These are phyloP conservation scores for Lactifluus volemus DNA, from an alignment of 768 basidiomycete species.

Conservation along the genomic window DNA sequence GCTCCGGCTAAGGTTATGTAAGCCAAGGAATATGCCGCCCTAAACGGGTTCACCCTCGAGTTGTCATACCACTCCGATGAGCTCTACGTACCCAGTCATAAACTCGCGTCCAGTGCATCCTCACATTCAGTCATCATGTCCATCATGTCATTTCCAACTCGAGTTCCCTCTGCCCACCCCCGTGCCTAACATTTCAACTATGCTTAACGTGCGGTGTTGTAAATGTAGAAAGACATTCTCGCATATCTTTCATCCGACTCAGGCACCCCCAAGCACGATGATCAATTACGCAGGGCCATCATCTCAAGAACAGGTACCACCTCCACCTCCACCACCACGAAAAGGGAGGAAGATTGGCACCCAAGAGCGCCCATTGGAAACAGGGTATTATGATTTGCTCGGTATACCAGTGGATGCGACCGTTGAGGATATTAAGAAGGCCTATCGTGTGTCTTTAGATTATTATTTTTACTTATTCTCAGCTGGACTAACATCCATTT, in stretches of 20 bases:
- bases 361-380: slow-evolving; percentile 81
- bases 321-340: slow-evolving; percentile 21
- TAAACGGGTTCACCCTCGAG: too few relatives aligned
- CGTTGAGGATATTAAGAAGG: slow-evolving; percentile 82
- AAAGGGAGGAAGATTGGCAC: slow-evolving; percentile 79
- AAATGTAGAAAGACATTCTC: slow-evolving; percentile 50
- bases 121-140: slow-evolving; percentile 57
- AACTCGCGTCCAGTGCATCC: slow-evolving; percentile 58
- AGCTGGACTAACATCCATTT: background rate
- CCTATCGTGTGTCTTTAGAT: slow-evolving; percentile 56
- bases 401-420: slow-evolving; percentile 69
- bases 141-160: slow-evolving; percentile 42
- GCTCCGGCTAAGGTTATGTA: too few relatives aligned
- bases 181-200: slow-evolving; percentile 42
- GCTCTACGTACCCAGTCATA: slow-evolving; percentile 39
- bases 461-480: background rate
- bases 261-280: slow-evolving; percentile 32
- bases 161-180: slow-evolving; percentile 65
- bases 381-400: slow-evolving; percentile 83
- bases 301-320: slow-evolving; percentile 11
- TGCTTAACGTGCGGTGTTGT: slow-evolving; percentile 64
- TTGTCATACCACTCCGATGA: slow-evolving; percentile 28
- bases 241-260: slow-evolving; percentile 61
- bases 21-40: too few relatives aligned
- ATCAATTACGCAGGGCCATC: slow-evolving; percentile 8